phyloP scores from a whole-genome alignment of 495 filamentous ascomycete genomes.

The Parmelia sp. region DNA sequence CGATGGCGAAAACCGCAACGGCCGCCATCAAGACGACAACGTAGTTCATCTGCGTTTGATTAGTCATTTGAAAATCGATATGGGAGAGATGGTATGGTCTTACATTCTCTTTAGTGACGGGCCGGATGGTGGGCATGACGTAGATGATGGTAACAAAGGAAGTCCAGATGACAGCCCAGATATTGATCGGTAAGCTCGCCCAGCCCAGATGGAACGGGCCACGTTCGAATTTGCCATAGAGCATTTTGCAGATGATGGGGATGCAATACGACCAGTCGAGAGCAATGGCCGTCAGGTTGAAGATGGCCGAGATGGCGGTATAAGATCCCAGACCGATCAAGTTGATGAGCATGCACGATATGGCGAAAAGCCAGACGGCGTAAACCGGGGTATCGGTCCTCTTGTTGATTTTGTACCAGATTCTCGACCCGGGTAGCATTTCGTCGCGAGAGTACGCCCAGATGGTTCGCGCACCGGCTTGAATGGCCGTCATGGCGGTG shows the following conservation, averaged over 20 bases:
- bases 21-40: conserved; percentile 41
- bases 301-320: conserved; percentile 55
- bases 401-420: conserved; percentile 51
- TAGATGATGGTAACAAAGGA: conserved; percentile 56
- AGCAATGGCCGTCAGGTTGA: conserved; percentile 57
- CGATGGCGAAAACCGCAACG: conserved; percentile 38
- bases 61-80: background rate
- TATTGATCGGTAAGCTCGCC: conserved; percentile 41
- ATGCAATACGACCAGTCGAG: conserved; percentile 59
- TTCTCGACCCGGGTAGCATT: conserved; percentile 46
- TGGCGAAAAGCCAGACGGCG: conserved; percentile 54
- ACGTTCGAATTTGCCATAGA: conserved; percentile 49
- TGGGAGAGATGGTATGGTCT: conserved; percentile 6
- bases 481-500: conserved; percentile 56
- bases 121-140: conserved; percentile 50
- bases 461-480: conserved; percentile 54
- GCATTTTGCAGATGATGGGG: conserved; percentile 55
- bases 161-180: conserved; percentile 53
- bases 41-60: conserved; percentile 39
- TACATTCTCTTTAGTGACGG: conserved; percentile 43
- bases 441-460: conserved; percentile 58
- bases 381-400: conserved; percentile 53
- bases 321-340: conserved; percentile 57
- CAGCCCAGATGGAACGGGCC: conserved; percentile 57
- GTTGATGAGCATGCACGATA: conserved; percentile 54